Conservation (phyloP, 169 alveolate genomes). For the Eimeria praecox region DNA sequence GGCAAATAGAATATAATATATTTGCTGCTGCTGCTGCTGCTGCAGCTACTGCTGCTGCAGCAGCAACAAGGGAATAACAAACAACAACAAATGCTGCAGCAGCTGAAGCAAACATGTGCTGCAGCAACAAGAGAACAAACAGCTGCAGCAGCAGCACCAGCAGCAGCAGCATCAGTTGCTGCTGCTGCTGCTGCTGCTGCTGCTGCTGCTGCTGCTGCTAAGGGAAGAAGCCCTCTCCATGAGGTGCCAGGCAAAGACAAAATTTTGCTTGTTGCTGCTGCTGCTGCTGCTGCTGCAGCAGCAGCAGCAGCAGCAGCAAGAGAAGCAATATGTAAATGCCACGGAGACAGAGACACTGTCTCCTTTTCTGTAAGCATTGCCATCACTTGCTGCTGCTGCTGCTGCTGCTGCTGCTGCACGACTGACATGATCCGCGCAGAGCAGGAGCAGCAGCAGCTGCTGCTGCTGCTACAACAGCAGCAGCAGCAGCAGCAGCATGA, state of each 20-base stretch:
- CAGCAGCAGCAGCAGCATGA: neutral
- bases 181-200: neutral
- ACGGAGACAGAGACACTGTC: no score
- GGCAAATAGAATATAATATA: neutral
- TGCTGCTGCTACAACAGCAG: neutral
- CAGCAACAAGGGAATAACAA: neutral
- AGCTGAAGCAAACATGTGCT: neutral
- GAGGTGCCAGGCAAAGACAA: no score
- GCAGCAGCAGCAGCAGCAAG: no score
- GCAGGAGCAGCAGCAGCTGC: no score
- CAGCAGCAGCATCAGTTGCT: neutral
- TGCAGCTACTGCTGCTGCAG: neutral
- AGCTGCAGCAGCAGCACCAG: neutral
- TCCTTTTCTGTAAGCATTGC: neutral
- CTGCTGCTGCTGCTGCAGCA: conserved; percentile 24
- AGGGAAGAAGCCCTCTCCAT: neutral
- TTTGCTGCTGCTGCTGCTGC: conserved; percentile 16
- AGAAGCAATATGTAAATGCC: no score
- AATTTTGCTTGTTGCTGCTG: conserved; percentile 3
- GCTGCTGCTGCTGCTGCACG: conserved; percentile 17
- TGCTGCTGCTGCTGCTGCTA: neutral
- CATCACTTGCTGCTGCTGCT: neutral
- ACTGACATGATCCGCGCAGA: no score
- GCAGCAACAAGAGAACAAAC: neutral
- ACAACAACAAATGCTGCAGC: no score